phyloP scores from a whole-genome alignment of 139 green algal genomes.

The Coccomyxa sp. region DNA sequence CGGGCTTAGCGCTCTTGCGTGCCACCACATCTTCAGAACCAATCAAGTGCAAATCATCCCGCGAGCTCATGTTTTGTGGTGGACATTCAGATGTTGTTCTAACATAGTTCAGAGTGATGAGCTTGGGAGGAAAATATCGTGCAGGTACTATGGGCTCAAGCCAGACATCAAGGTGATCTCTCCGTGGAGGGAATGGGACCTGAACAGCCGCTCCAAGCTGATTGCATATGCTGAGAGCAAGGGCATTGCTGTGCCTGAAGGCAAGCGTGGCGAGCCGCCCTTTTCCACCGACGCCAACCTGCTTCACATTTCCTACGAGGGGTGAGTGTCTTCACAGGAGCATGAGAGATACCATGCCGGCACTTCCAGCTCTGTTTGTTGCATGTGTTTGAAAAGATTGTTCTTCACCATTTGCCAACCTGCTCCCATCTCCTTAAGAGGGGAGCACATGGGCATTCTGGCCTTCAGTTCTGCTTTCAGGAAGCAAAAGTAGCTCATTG shows the following conservation, averaged over 20 bases:
- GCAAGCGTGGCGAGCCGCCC: slow-evolving; percentile 88
- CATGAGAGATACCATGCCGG: too few species aligned
- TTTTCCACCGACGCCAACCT: slow-evolving; percentile 97
- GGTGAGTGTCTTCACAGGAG: slow-evolving; percentile 22
- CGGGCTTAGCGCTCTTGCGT: too few species aligned
- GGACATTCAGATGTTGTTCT: too few species aligned
- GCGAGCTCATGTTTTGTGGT: too few species aligned
- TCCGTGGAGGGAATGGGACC: slow-evolving; percentile 98
- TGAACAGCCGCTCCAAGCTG: slow-evolving; percentile 84
- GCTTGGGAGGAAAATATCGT: background rate
- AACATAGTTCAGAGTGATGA: too few species aligned
- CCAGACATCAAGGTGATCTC: slow-evolving; percentile 99
- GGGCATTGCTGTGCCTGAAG: slow-evolving; percentile 62
- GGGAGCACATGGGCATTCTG: slow-evolving; percentile 19
- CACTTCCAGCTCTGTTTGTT: background rate
- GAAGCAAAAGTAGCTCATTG: too few species aligned
- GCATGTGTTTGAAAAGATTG: background rate
- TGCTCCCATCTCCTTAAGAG: slow-evolving; percentile 88
- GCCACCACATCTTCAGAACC: too few species aligned
- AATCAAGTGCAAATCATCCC: too few species aligned
- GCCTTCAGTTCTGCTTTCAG: too few species aligned
- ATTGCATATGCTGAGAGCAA: slow-evolving; percentile 81
- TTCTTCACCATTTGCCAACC: slow-evolving; percentile 41
- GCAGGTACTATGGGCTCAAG: slow-evolving; percentile 92
- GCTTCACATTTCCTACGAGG: slow-evolving; percentile 91